Evolutionary conservation across 495 filamentous ascomycete species (phyloP), one percentile per base, ranked within the genome.

Genomic region (Penicillium manginii): DNA sequence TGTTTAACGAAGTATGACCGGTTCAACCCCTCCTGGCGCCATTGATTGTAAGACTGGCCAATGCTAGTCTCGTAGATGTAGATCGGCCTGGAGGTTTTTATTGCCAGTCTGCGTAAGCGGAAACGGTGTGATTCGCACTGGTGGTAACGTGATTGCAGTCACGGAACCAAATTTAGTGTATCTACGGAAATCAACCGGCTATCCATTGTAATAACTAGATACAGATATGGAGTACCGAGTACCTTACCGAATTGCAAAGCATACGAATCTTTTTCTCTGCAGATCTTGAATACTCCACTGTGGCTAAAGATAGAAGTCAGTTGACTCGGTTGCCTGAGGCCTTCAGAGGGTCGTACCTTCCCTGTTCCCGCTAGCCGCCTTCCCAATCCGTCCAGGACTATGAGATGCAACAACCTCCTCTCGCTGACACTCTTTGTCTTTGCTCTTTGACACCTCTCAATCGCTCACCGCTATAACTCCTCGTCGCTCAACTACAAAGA

Each of bases 1-100:
- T 58, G 51, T 65, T 68, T 73, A 78, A 76, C 75, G 75, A 78
- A 78, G 75, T 73, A 74, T 72, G 68, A 76, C 70, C 69, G 69
- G 72, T 73, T 69, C 63, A 64, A 55, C 64, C 71, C 63, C 54
- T 62, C 26, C 55, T 50, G 47, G 39, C 48, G 50, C 57, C 51
- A 47, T 32, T 54, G 39, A 32, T 17, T 58, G 58, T 69, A 69
- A 47, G 48, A 14, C 29, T 58, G 14, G 29, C 51, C 43, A 43
- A 50, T 42, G 21, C 32, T 54, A 48, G 46, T 31, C 31, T 60
- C 23, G 23, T 60, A 19, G 18, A 40, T 42, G 32, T 59, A 53
- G 19, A 39, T 35, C 33, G 29, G 46, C 33, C 42, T 31, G 26
- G 26, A 35, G 48, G 18, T 26, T n/a, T n/a, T 7, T 22, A 45